Evolutionary conservation across 164 flowering plant genomes (phyloP).

Genomic region (Macadamia tetraphylla): DNA sequence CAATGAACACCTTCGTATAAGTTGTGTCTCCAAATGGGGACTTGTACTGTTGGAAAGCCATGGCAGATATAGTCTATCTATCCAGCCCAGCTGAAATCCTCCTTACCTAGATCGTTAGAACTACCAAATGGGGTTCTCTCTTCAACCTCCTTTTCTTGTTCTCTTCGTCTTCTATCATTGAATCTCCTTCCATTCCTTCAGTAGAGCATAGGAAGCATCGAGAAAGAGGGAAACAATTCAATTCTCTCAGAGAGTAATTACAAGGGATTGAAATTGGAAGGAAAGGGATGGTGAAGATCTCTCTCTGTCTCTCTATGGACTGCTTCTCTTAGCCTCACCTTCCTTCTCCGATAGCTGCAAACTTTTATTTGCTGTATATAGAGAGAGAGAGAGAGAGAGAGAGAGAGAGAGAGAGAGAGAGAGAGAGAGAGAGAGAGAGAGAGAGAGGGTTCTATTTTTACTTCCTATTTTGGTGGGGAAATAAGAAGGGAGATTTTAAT

Average conservation of each 20-base stretch:
- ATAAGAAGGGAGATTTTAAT: no score
- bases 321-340: no score
- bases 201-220: constrained; percentile 12
- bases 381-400: constrained; percentile 7
- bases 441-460: no score
- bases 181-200: constrained; percentile 17
- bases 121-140: background rate
- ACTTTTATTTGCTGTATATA: constrained; percentile 71
- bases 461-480: no score
- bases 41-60: constrained; percentile 65
- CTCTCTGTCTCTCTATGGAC: no score
- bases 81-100: background rate
- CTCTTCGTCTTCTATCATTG: constrained; percentile 7
- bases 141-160: constrained; percentile 14
- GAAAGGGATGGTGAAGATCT: background rate
- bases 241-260: constrained; percentile 19
- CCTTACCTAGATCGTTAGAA: background rate
- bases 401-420: constrained; percentile 2
- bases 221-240: constrained; percentile 4
- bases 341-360: constrained; percentile 62
- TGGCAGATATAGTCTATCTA: constrained; percentile 11
- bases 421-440: no score
- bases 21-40: constrained; percentile 92
- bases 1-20: constrained; percentile 81
- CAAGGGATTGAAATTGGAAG: background rate